These are phyloP conservation scores for Erysimum cheiri DNA, from an alignment of 441 rosid genomes.

Conservation along the genomic window DNA sequence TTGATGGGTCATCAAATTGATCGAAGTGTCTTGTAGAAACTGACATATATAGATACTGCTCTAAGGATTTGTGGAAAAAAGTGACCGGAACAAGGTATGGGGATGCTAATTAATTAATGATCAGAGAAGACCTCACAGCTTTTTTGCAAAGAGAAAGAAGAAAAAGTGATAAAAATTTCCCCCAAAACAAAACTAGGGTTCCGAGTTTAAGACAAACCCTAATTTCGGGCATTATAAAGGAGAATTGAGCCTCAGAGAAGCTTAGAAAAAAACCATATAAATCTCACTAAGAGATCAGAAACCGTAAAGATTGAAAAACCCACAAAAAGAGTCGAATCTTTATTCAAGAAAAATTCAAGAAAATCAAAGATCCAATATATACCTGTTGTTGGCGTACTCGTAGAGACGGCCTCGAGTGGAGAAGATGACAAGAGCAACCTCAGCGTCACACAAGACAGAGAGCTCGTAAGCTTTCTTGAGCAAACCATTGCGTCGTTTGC, in stretches of 20 bases:
- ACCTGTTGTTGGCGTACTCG: constrained; percentile 70
- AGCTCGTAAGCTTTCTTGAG: constrained; percentile 74
- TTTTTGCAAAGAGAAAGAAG: constrained; percentile 17
- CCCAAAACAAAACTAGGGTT: constrained; percentile 42
- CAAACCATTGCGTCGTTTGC: constrained; percentile 69
- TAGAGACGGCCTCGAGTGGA: constrained; percentile 72
- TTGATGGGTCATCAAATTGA: constrained; percentile 33
- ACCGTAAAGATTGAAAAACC: constrained; percentile 6
- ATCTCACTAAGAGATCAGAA: constrained; percentile 1
- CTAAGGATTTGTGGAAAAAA: constrained; percentile 25
- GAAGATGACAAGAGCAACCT: constrained; percentile 71
- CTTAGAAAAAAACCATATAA: neutral
- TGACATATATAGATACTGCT: constrained; percentile 31
- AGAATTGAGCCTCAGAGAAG: neutral
- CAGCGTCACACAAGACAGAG: constrained; percentile 69
- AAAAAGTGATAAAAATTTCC: neutral
- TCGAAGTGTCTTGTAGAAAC: constrained; percentile 33
- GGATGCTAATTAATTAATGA: constrained; percentile 33
- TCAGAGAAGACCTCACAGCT: constrained; percentile 37
- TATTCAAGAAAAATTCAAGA: neutral
- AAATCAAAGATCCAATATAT: constrained; percentile 28
- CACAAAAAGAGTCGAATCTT: neutral
- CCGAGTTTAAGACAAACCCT: constrained; percentile 32
- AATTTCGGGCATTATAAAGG: constrained; percentile 10
- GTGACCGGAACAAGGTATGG: constrained; percentile 28